A percentile compares a stretch with the other conserved stretches of the same genome.
Conservation (phyloP, 208 protist genomes). For the Leishmania tropica region DNA sequence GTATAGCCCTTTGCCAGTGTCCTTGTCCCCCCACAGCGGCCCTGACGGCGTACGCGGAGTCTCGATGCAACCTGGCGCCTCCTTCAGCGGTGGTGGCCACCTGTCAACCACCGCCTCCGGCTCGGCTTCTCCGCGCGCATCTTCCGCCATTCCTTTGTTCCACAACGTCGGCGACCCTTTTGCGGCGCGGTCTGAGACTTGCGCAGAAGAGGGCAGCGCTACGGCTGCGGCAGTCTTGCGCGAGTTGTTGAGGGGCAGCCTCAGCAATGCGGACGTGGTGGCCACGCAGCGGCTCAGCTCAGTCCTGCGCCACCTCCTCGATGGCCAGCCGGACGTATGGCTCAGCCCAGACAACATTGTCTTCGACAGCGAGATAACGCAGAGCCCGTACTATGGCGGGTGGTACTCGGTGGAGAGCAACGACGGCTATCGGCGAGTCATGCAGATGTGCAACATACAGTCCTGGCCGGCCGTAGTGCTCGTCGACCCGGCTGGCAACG, state of each 20-base stretch:
- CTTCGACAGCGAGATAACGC: constrained; percentile 40
- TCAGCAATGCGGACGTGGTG: background rate
- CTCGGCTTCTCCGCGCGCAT: constrained; percentile 16
- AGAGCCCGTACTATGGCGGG: constrained; percentile 61
- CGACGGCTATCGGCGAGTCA: constrained; percentile 56
- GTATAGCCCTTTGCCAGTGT: background rate
- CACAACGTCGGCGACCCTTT: constrained; percentile 1
- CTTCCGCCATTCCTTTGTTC: background rate
- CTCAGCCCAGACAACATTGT: constrained; percentile 33
- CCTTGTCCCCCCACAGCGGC: background rate
- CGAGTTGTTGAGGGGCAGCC: constrained; percentile 4
- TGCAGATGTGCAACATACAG: constrained; percentile 44
- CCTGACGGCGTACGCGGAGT: background rate
- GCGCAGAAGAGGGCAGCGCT: background rate
- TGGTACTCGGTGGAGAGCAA: constrained; percentile 69
- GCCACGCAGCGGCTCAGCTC: constrained; percentile 13
- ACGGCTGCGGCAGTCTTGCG: background rate
- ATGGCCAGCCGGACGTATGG: constrained; percentile 23
- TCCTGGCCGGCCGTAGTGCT: constrained; percentile 70
- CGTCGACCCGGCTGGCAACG: constrained; percentile 52
- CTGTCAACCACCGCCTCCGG: constrained; percentile 9
- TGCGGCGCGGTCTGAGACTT: background rate
- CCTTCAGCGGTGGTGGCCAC: background rate
- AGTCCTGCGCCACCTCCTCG: constrained; percentile 21
- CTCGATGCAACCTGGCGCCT: background rate